Percentiles rank a stretch among this genome's conserved stretches.
Conservation (phyloP, 192 early-diverging fungal species). For the Backusella luteola region DNA sequence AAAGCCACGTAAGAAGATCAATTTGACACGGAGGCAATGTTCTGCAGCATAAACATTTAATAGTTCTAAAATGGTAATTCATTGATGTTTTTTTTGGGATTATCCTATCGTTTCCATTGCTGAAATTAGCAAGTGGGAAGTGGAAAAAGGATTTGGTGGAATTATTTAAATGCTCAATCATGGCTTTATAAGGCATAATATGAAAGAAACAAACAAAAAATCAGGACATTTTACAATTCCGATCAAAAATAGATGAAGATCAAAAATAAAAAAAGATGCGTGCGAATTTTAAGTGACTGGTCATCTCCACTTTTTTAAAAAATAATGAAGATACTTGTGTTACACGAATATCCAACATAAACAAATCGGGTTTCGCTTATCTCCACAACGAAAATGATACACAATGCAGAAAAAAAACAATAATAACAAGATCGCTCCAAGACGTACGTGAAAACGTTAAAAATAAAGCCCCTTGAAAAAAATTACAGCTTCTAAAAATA, state of each 20-base stretch:
- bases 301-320: neutral
- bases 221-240: neutral
- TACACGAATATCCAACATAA: neutral
- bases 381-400: conserved; percentile 4
- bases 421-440: neutral
- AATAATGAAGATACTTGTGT: neutral
- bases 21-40: neutral
- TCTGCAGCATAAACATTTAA: neutral
- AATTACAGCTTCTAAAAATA: neutral
- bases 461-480: neutral
- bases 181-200: neutral
- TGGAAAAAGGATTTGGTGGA: neutral
- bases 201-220: neutral
- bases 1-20: neutral
- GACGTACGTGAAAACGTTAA: neutral
- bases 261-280: conserved; percentile 4
- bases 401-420: neutral
- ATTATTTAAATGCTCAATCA: neutral
- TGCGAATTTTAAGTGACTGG: conserved; percentile 6
- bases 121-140: neutral
- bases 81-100: conserved; percentile 4
- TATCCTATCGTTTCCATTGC: neutral
- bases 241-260: conserved; percentile 1
- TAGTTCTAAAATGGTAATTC: neutral
- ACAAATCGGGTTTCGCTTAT: conserved; percentile 5